phyloP scores from a whole-genome alignment of 257 asterid genomes.

The Solanum arcanum region DNA sequence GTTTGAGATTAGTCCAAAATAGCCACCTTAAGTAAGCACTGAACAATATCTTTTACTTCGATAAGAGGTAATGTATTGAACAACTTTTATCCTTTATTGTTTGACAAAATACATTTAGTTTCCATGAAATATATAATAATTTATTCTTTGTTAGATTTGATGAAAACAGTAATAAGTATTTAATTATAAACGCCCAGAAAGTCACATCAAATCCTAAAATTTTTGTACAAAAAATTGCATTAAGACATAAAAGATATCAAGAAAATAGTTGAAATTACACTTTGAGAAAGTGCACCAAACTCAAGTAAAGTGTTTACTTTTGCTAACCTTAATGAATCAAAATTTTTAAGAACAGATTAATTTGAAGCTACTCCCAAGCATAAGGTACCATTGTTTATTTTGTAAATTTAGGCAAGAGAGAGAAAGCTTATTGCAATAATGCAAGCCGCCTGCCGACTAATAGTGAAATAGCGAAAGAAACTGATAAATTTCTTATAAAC shows the following conservation, averaged over 20 bases:
- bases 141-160: background rate
- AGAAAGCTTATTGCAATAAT: slow-evolving; percentile 28
- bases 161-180: background rate
- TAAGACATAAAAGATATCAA: background rate
- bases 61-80: background rate
- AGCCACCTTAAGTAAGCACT: background rate
- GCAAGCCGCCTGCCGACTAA: slow-evolving; percentile 38
- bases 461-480: slow-evolving; percentile 15
- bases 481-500: slow-evolving; percentile 8
- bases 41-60: background rate
- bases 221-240: background rate
- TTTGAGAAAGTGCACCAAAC: background rate
- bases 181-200: background rate
- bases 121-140: background rate
- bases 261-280: background rate
- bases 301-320: background rate
- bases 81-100: background rate
- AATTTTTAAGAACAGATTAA: background rate
- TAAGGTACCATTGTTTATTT: background rate
- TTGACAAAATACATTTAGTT: background rate
- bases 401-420: background rate
- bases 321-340: background rate
- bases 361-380: background rate
- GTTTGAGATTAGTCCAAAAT: background rate
- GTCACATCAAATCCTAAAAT: background rate